phyloP scores from a whole-genome alignment of 441 rosid genomes.

The Breynia disticha region DNA sequence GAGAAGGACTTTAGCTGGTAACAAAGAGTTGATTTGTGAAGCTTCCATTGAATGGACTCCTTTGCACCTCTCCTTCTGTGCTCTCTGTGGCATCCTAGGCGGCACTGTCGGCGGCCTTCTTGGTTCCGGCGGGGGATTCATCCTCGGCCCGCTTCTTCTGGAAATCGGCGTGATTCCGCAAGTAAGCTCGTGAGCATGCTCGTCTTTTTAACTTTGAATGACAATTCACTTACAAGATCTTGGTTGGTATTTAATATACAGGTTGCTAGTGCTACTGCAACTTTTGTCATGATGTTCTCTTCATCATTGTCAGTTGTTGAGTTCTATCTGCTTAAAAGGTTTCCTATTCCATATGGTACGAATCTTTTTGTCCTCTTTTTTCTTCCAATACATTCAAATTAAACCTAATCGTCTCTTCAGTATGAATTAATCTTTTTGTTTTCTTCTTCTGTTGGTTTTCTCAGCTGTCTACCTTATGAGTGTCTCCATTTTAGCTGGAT shows the following conservation, averaged over 20 bases:
- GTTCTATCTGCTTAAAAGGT: slow-evolving; percentile 82
- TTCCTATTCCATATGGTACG: slow-evolving; percentile 85
- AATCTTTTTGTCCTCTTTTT: neutral
- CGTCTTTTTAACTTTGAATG: neutral
- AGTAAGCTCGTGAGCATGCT: slow-evolving; percentile 24
- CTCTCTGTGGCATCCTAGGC: slow-evolving; percentile 66
- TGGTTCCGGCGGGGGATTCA: slow-evolving; percentile 92
- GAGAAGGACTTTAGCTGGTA: slow-evolving; percentile 44
- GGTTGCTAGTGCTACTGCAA: slow-evolving; percentile 95
- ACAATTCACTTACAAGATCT: neutral
- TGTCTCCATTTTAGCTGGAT: slow-evolving; percentile 68
- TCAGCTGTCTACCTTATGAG: slow-evolving; percentile 63
- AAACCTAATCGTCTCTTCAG: too few relatives aligned
- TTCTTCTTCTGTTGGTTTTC: slow-evolving; percentile 3
- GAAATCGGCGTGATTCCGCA: slow-evolving; percentile 94
- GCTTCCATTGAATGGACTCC: slow-evolving; percentile 88
- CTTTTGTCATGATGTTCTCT: slow-evolving; percentile 95
- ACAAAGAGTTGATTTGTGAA: slow-evolving; percentile 50
- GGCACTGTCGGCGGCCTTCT: slow-evolving; percentile 87
- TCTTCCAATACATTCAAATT: slow-evolving; percentile 9
- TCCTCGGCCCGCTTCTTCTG: slow-evolving; percentile 82
- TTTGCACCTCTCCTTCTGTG: slow-evolving; percentile 61
- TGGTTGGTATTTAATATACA: slow-evolving; percentile 12
- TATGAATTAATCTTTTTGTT: neutral
- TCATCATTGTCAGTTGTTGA: slow-evolving; percentile 88